Percentiles rank a stretch among this genome's conserved stretches.
Conservation (phyloP, 2,329 filamentous ascomycete species). For the Botrytis aclada region DNA sequence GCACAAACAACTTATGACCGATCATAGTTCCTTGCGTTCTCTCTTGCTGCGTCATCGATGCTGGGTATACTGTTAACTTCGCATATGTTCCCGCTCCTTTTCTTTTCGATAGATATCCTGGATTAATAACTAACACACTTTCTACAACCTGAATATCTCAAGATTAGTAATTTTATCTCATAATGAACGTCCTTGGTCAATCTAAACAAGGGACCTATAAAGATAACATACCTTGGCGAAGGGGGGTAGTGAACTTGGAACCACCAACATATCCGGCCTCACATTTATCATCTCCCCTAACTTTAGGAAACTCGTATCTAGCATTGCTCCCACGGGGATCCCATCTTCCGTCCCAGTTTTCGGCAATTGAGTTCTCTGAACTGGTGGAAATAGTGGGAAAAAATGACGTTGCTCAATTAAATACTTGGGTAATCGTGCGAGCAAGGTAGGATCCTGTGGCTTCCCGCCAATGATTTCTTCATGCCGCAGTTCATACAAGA, state of each 20-base stretch:
- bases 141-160: slow-evolving; percentile 69
- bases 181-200: not conserved
- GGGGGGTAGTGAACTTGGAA: slow-evolving; percentile 77
- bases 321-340: slow-evolving; percentile 66
- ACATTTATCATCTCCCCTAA: slow-evolving; percentile 88
- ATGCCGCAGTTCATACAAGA: slow-evolving; percentile 75
- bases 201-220: not conserved
- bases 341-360: slow-evolving; percentile 60
- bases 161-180: not conserved
- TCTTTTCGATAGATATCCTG: slow-evolving; percentile 80
- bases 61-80: slow-evolving; percentile 70
- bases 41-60: slow-evolving; percentile 57
- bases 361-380: slow-evolving; percentile 63
- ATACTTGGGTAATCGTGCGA: slow-evolving; percentile 68
- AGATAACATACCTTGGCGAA: slow-evolving; percentile 76
- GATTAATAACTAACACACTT: slow-evolving; percentile 86
- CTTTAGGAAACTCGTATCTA: slow-evolving; percentile 83
- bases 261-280: slow-evolving; percentile 77
- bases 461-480: slow-evolving; percentile 65
- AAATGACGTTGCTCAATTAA: slow-evolving; percentile 89
- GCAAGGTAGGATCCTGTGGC: slow-evolving; percentile 44
- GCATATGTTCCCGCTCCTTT: slow-evolving; percentile 83
- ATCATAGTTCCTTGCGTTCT: slow-evolving; percentile 55
- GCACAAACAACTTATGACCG: slow-evolving; percentile 73
- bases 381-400: slow-evolving; percentile 82